Evolutionary conservation across 352 stramenopile genomes (phyloP).

Genomic region (Pythium folliculosum): DNA sequence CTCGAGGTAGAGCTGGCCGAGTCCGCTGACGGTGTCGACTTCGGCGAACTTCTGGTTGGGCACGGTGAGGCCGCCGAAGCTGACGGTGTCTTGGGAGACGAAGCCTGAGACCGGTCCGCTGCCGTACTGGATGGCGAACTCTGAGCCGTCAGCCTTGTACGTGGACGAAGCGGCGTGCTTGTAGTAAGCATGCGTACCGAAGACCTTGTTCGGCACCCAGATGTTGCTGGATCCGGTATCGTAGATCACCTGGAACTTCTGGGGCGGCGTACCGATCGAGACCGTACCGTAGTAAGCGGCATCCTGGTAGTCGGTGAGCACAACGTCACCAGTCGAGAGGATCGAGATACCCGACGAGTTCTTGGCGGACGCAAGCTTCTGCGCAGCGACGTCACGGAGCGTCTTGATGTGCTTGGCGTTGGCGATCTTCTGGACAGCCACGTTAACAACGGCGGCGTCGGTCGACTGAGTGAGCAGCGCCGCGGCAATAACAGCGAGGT

Average conservation of each 20-base stretch:
- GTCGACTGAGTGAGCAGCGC: background rate
- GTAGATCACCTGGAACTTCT: conserved; percentile 95
- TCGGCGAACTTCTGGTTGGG: conserved; percentile 93
- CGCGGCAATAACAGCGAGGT: conserved; percentile 27
- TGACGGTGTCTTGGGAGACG: conserved; percentile 89
- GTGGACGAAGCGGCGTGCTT: conserved; percentile 80
- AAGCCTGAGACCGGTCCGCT: conserved; percentile 91
- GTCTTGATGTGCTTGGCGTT: conserved; percentile 43
- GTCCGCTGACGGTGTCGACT: conserved; percentile 93
- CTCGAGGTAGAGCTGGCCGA: conserved; percentile 92
- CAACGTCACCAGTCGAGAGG: conserved; percentile 39
- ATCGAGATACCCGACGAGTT: background rate
- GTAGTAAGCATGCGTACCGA: conserved; percentile 81
- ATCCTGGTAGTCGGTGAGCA: conserved; percentile 91
- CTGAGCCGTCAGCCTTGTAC: conserved; percentile 87
- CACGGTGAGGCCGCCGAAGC: conserved; percentile 63
- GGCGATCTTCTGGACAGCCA: conserved; percentile 64
- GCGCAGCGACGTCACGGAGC: conserved; percentile 18
- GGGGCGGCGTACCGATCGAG: conserved; percentile 85
- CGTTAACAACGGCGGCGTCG: conserved; percentile 42
- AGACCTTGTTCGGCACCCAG: conserved; percentile 90
- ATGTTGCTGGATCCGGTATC: conserved; percentile 96
- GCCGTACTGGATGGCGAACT: conserved; percentile 96
- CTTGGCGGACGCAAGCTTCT: conserved; percentile 21
- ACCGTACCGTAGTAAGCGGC: conserved; percentile 95